Conservation (phyloP, 2,329 filamentous ascomycete species). For the Pseudocercospora vitis region DNA sequence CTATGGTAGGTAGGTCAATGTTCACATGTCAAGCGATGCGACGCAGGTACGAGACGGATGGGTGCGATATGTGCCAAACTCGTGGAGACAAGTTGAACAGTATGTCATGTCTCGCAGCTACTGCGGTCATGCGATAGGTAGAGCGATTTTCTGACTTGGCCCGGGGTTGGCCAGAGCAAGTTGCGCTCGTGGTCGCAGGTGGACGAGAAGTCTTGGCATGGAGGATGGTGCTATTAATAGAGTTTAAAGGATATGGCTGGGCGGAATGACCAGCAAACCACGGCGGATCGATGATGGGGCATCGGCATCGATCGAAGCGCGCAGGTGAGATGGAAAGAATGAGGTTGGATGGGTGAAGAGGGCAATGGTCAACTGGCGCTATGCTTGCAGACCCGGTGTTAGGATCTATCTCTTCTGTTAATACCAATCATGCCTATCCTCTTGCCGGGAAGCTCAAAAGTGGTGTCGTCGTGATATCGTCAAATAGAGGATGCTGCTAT, state of each 20-base stretch:
- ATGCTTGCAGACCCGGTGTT: not conserved
- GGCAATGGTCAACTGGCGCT: not conserved
- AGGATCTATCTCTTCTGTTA: not conserved
- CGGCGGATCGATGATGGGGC: not conserved
- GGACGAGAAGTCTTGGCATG: not conserved
- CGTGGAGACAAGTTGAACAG: not conserved
- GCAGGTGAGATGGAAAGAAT: not conserved
- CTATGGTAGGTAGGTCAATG: too few relatives aligned
- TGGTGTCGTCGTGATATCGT: slow-evolving; percentile 8
- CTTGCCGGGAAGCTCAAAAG: slow-evolving; percentile 1
- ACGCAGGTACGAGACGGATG: not conserved
- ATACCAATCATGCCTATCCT: not conserved
- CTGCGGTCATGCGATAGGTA: not conserved
- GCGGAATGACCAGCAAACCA: not conserved
- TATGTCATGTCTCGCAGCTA: not conserved
- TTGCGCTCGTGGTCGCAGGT: not conserved
- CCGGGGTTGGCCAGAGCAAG: not conserved
- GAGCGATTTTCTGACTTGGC: not conserved
- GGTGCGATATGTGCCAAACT: not conserved
- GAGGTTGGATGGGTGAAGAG: not conserved
- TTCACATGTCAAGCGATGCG: not conserved
- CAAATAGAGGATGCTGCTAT: not conserved
- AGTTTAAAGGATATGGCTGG: not conserved
- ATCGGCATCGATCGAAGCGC: not conserved
- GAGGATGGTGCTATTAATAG: not conserved